Evolutionary conservation across 2,329 filamentous ascomycete species (phyloP).

Genomic region (Fusarium algeriense): DNA sequence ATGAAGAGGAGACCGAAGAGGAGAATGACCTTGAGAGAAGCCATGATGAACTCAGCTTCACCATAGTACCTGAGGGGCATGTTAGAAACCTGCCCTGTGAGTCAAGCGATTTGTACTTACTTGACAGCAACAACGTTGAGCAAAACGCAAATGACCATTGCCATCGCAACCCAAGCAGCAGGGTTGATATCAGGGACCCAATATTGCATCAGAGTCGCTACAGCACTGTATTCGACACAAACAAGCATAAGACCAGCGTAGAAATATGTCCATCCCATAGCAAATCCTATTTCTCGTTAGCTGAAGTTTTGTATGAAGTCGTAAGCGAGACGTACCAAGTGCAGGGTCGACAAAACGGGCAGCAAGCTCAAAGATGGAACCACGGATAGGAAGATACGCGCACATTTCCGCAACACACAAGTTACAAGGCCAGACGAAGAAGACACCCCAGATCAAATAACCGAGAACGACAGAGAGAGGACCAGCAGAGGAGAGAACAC

Average conservation of each 20-base stretch:
- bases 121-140: constrained; percentile 63
- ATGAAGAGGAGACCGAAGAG: constrained; percentile 68
- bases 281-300: constrained; percentile 55
- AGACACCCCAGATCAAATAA: constrained; percentile 59
- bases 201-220: constrained; percentile 59
- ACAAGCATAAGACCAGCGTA: constrained; percentile 61
- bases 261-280: constrained; percentile 66
- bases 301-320: fast-evolving
- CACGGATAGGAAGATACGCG: constrained; percentile 66
- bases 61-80: constrained; percentile 51
- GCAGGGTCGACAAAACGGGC: constrained; percentile 68
- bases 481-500: constrained; percentile 57
- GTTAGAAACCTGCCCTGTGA: neutral
- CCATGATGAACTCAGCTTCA: constrained; percentile 65
- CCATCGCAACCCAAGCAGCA: constrained; percentile 63
- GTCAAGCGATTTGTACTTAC: constrained; percentile 33
- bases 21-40: constrained; percentile 64
- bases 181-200: constrained; percentile 58
- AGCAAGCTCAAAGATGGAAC: constrained; percentile 67
- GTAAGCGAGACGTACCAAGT: constrained; percentile 51
- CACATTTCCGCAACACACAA: constrained; percentile 68
- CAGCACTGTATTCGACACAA: constrained; percentile 59
- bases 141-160: constrained; percentile 59
- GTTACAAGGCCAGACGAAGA: constrained; percentile 60
- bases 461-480: constrained; percentile 60